Evolutionary conservation across 179 eudicot genomes (phyloP).

Genomic region (Beta lomatogona): DNA sequence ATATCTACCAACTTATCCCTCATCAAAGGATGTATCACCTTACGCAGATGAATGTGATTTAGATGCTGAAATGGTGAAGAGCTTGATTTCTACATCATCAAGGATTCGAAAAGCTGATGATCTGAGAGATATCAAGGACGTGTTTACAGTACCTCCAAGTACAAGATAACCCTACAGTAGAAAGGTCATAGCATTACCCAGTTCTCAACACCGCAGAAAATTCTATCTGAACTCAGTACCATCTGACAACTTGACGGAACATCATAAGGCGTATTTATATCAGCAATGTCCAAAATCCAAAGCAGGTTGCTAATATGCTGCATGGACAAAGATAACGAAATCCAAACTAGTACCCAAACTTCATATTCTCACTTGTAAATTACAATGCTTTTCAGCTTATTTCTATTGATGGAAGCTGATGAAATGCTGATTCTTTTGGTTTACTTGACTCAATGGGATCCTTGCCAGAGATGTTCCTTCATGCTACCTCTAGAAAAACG

Average conservation of each 20-base stretch:
- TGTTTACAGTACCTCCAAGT: neutral
- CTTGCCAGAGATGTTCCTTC: slow-evolving; percentile 50
- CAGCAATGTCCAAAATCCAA: neutral
- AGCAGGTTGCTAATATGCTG: neutral
- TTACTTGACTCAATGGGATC: slow-evolving; percentile 25
- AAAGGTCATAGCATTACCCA: neutral
- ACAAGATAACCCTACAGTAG: neutral
- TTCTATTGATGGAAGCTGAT: neutral
- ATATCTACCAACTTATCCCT: neutral
- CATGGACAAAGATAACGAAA: no score
- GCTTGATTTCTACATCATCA: neutral
- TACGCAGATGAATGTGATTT: neutral
- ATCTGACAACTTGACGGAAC: neutral
- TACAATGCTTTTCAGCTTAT: neutral
- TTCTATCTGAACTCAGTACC: neutral
- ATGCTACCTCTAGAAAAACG: slow-evolving; percentile 60
- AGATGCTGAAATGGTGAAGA: neutral
- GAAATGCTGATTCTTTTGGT: neutral
- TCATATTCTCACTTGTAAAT: neutral
- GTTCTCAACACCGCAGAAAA: neutral
- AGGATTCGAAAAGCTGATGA: neutral
- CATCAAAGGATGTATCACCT: slow-evolving; percentile 1
- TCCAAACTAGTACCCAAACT: neutral
- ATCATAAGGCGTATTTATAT: neutral
- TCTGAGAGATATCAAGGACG: neutral